These are phyloP conservation scores for Chlorella sorokiniana DNA, from an alignment of 139 green algal species.

Conservation along the genomic window DNA sequence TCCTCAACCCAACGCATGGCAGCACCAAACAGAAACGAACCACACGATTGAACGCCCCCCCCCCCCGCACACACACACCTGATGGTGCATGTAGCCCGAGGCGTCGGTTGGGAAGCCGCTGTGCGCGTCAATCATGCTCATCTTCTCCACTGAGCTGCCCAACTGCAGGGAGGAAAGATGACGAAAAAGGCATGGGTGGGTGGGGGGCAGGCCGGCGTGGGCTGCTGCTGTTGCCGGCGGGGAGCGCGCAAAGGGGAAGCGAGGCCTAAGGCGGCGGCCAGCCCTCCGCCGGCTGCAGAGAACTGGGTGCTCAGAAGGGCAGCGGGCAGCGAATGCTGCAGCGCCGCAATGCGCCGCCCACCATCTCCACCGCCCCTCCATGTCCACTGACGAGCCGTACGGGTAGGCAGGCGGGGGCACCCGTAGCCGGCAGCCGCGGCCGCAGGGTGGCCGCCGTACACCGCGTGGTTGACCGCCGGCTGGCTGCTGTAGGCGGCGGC, in stretches of 20 bases:
- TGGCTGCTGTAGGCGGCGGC: not conserved
- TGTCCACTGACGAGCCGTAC: conserved; percentile 35
- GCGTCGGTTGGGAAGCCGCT: conserved; percentile 42
- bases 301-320: no score
- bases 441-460: not conserved
- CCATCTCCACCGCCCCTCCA: conserved; percentile 46
- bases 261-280: no score
- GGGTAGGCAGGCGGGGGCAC: not conserved
- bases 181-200: not conserved
- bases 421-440: not conserved
- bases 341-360: not conserved
- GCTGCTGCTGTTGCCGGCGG: not conserved
- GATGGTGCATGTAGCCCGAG: conserved; percentile 40
- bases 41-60: not conserved
- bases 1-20: not conserved
- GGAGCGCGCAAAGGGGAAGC: no score
- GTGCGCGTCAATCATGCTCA: conserved; percentile 47
- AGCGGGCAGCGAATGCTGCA: no score
- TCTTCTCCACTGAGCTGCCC: conserved; percentile 47
- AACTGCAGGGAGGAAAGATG: conserved; percentile 12
- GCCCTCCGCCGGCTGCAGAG: no score
- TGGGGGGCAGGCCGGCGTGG: no score
- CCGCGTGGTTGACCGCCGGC: not conserved
- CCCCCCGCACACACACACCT: not conserved
- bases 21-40: not conserved